Evolutionary conservation across 2,329 filamentous ascomycete species (phyloP), one percentile per base, ranked within the genome.

Genomic region (Colletotrichum sp.): DNA sequence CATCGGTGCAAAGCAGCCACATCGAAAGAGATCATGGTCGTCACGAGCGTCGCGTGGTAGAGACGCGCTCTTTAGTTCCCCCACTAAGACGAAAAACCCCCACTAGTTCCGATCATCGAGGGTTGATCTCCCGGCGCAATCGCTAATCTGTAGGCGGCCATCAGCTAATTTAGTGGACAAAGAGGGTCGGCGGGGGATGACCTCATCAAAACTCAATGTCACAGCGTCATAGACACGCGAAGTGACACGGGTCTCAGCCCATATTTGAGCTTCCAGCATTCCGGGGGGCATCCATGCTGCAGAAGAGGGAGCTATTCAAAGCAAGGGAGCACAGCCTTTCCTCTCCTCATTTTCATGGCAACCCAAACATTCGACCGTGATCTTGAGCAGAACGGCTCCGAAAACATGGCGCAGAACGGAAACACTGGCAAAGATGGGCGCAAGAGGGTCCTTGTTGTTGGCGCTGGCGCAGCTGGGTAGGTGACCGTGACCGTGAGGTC

Each of bases 381-480:
- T 30, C 65, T 76, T 36, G 70, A 74, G 64, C 70, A 67, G n/a
- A 76, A 74, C 74, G 30, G 49, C 34, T 30, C n/a, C 34, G 21
- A 60, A 12, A 72, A 16, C 21, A 77, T 77, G 76, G 52, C 76
- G 49, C 72, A 72, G 28, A 76, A 76, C 59, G 68, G 72, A 24
- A 72, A 62, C 13, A 65, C 68, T 12, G 74, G 70, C 59, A 71
- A 68, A 32, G 68, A 72, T 49, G 68, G 71, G n/a, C 71, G 66
- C 6, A 86, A 85, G 76, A 78, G 81, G 36, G 84, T 87, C 32
- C 82, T 87, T 16, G 69, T 87, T 39, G 85, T 87, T n/a, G 85
- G 85, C 8, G 85, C 85, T 8, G 85, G 85, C 10, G 85, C 85
- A 65, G 85, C 85, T 70, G 85, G 84, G 84, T 84, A 78, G 9